These are phyloP conservation scores for Sugiyamaella sp. DNA, from an alignment of 1,139 yeast genomes.

Conservation along the genomic window DNA sequence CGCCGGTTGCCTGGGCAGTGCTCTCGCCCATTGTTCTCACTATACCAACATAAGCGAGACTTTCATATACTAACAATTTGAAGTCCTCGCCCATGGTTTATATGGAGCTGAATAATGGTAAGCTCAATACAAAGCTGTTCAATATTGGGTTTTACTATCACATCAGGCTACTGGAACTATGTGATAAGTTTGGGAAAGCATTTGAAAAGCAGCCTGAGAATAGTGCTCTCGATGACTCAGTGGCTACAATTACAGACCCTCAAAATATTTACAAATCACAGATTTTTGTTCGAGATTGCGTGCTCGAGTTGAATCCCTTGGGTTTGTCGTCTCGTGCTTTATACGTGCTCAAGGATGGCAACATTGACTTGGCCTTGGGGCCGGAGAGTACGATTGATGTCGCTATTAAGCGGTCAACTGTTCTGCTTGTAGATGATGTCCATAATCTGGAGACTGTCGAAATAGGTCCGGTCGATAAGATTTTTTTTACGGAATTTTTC, in stretches of 20 bases:
- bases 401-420: slow-evolving; percentile 33
- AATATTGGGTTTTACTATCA: slow-evolving; percentile 38
- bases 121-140: slow-evolving; percentile 29
- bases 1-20: neutral
- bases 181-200: slow-evolving; percentile 27
- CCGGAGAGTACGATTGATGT: slow-evolving; percentile 21
- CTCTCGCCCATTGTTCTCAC: neutral
- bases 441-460: slow-evolving; percentile 13
- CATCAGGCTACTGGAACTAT: slow-evolving; percentile 33
- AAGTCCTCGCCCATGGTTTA: slow-evolving; percentile 32
- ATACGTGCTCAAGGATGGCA: slow-evolving; percentile 56
- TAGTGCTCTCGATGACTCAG: slow-evolving; percentile 18
- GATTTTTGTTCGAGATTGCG: slow-evolving; percentile 34
- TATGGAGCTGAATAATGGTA: slow-evolving; percentile 27
- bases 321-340: slow-evolving; percentile 57
- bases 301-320: slow-evolving; percentile 36
- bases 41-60: neutral
- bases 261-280: slow-evolving; percentile 28
- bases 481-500: slow-evolving; percentile 26
- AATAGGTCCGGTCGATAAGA: slow-evolving; percentile 17
- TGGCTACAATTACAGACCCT: slow-evolving; percentile 22
- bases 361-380: slow-evolving; percentile 46
- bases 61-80: neutral
- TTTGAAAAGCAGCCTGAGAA: slow-evolving; percentile 4
- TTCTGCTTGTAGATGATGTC: slow-evolving; percentile 39